Conservation (phyloP, 2,329 filamentous ascomycete species). For the Paracoccidioides lutzii region DNA sequence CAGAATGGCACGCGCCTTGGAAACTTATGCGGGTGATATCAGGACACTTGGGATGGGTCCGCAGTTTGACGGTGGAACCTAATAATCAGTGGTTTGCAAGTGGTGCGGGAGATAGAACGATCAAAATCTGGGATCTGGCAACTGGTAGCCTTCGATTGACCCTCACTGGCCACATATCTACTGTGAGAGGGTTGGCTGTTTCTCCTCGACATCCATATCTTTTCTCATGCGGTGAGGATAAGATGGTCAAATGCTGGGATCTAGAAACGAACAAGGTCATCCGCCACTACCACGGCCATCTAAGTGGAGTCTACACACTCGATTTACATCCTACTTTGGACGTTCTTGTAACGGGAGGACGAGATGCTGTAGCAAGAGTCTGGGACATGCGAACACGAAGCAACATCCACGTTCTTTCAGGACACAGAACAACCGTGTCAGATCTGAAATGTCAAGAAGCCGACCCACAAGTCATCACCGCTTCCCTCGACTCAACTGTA, state of each 20-base stretch:
- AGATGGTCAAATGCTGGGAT: constrained; percentile 99
- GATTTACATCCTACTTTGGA: constrained; percentile 90
- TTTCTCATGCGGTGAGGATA: constrained; percentile 96
- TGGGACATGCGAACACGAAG: constrained; percentile 98
- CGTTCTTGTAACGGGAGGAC: constrained; percentile 83
- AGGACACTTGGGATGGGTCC: constrained; percentile 90
- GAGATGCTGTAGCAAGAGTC: constrained; percentile 85
- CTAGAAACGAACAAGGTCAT: constrained; percentile 99
- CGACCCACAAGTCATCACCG: constrained; percentile 87
- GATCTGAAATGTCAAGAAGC: constrained; percentile 88
- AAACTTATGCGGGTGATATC: constrained; percentile 97
- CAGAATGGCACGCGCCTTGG: constrained; percentile 96
- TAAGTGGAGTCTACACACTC: constrained; percentile 89
- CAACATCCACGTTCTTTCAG: constrained; percentile 86
- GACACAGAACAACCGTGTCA: constrained; percentile 82
- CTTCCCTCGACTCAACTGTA: constrained; percentile 84
- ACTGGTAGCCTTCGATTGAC: constrained; percentile 74
- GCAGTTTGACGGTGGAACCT: constrained; percentile 78
- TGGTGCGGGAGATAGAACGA: constrained; percentile 86
- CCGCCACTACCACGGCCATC: constrained; percentile 89
- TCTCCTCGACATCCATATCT: constrained; percentile 90
- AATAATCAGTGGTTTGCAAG: constrained; percentile 97
- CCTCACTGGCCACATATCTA: constrained; percentile 86
- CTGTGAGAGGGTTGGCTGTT: constrained; percentile 80
- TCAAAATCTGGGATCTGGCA: constrained; percentile 97